Percentiles rank a stretch among this genome's conserved stretches.
These are phyloP conservation scores for Ogataea neopini DNA, from an alignment of 805 yeast genomes.

Conservation along the genomic window DNA sequence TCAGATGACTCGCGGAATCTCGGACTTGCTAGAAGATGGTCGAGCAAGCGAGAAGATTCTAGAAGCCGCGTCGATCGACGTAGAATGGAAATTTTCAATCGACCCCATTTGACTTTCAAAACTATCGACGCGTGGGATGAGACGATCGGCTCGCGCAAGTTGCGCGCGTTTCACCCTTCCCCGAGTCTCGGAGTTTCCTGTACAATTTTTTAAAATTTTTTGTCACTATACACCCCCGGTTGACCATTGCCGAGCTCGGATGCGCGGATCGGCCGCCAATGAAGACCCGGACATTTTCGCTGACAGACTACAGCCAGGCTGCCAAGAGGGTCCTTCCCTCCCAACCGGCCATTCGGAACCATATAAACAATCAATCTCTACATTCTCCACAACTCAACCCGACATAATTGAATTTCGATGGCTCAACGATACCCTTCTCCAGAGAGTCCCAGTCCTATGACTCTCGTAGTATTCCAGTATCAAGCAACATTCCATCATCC, in stretches of 20 bases:
- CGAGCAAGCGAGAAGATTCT: neutral
- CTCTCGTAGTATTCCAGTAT: no score
- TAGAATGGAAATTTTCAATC: neutral
- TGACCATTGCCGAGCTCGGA: slow-evolving; percentile 6
- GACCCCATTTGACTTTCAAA: no score
- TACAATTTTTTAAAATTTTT: neutral
- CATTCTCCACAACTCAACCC: no score
- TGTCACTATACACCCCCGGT: neutral
- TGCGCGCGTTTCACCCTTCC: neutral
- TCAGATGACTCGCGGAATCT: neutral
- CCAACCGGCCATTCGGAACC: neutral
- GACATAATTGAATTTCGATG: no score
- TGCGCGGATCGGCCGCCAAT: slow-evolving; percentile 4
- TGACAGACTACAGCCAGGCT: slow-evolving; percentile 1
- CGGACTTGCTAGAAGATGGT: slow-evolving; percentile 4
- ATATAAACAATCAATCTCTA: no score
- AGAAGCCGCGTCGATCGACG: neutral
- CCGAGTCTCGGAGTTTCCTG: slow-evolving; percentile 1
- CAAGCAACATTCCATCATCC: no score
- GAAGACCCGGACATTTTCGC: neutral
- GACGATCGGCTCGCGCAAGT: no score
- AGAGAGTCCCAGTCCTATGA: no score
- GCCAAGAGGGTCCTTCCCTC: neutral
- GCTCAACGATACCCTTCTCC: neutral
- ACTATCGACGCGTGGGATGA: no score